Evolutionary conservation across 306 rosid genomes (phyloP).

Genomic region (Cucurbita argyrosperma): DNA sequence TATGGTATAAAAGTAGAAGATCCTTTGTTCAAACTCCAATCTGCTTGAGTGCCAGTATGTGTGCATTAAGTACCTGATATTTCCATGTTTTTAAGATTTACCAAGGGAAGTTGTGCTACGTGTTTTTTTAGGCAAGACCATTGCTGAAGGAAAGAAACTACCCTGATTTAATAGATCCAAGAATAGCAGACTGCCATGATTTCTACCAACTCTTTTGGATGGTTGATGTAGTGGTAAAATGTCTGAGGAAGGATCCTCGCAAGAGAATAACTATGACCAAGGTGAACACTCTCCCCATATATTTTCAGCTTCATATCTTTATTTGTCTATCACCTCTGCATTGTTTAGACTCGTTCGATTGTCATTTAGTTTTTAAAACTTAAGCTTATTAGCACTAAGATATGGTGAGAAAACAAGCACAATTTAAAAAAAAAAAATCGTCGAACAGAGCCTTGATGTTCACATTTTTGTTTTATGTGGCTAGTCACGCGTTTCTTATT

Average conservation of each 20-base stretch:
- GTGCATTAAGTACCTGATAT: background rate
- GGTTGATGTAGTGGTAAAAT: slow-evolving; percentile 64
- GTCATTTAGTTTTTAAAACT: no score
- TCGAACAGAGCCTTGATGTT: no score
- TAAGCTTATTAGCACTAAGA: no score
- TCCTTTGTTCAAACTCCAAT: background rate
- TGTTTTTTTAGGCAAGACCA: slow-evolving; percentile 46
- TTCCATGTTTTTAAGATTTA: background rate
- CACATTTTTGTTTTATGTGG: no score
- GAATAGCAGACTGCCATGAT: slow-evolving; percentile 36
- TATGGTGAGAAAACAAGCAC: no score
- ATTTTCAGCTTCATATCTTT: background rate
- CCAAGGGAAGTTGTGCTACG: background rate
- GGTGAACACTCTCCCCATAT: slow-evolving; percentile 21
- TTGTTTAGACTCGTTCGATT: background rate
- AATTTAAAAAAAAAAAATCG: no score
- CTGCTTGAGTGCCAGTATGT: background rate
- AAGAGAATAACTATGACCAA: slow-evolving; percentile 45
- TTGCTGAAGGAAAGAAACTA: slow-evolving; percentile 54
- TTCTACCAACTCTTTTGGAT: slow-evolving; percentile 69
- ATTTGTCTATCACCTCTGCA: no score
- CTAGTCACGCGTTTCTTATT: no score
- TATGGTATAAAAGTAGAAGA: no score
- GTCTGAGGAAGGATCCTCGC: slow-evolving; percentile 54
- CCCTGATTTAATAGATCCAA: slow-evolving; percentile 58